Base-by-base conservation (phyloP, 2,329 filamentous ascomycete genomes). In the Fonsecaea monophora region DNA sequence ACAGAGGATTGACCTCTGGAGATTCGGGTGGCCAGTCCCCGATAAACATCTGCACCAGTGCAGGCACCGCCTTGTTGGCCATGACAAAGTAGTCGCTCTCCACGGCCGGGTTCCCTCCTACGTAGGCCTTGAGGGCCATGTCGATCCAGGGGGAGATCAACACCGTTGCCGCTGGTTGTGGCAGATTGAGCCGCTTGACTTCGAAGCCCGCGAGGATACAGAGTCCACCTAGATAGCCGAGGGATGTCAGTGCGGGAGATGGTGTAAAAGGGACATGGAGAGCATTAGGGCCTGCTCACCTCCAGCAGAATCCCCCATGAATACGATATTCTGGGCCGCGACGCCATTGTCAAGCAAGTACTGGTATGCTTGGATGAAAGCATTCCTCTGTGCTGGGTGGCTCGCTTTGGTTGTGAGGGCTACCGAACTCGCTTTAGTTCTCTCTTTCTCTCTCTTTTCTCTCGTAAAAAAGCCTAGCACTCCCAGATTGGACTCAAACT, bases 91-190 rank as follows among this genome's bases (percentile, higher is more conserved):
- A 66, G 60, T 66, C 64, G 18, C 21, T 66, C 21, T 66, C 64
- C 9, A 66, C 60, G 8, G 35, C 38, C 4, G 64, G 18, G 34
- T 66, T 66, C 10, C 64, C 64, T 40, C 64, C 64, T 38, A 59
- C 13, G 42, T 66, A 40, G 15, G 64, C 60, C 15, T 35, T 54
- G 34, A 67, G 21, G 18, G 92, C 96, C 62, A 98, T 81, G 76
- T 99, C 94, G 7, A 94, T 92, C 94, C 95, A 99, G 0, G 94
- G 95, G 58, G 92, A 96, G 60, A 98, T 91, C 53, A 98, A 82
- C 53, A 98, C 89, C 4, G 90, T 94, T 2, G 94, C 95, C 1
- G 94, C 93, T 0, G 94, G 94, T 32, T 97, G 78, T 8, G 94
- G 91, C 12, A 67, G 60, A 56, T 40, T 18, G 5, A 54, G 54